phyloP scores from a whole-genome alignment of 2,329 filamentous ascomycete species.

The Tothia fuscella region DNA sequence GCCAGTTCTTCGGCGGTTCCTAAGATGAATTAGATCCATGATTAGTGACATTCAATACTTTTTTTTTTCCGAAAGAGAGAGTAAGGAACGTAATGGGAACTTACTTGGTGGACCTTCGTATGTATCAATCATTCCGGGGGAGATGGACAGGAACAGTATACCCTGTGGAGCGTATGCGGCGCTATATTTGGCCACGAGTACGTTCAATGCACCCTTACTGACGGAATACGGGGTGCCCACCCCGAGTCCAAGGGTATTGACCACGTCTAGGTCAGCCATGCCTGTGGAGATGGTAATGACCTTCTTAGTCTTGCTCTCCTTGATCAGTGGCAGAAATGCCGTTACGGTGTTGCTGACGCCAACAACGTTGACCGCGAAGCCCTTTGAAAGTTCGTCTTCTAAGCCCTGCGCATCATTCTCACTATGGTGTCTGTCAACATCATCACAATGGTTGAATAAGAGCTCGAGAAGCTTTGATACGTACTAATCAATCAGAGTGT shows the following conservation, averaged over 20 bases:
- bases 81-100: background rate
- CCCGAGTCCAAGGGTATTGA: constrained; percentile 14
- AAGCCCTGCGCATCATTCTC: constrained; percentile 14
- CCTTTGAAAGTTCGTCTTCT: constrained; percentile 13
- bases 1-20: background rate
- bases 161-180: constrained; percentile 16
- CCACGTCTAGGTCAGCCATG: constrained; percentile 20
- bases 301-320: constrained; percentile 22
- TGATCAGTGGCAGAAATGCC: constrained; percentile 20
- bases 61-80: background rate
- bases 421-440: background rate
- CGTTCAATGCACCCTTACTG: constrained; percentile 19
- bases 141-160: constrained; percentile 19
- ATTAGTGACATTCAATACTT: background rate
- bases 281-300: constrained; percentile 17
- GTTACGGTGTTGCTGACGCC: constrained; percentile 17
- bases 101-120: constrained; percentile 12
- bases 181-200: constrained; percentile 19
- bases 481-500: constrained; percentile 15
- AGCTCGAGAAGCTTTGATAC: background rate
- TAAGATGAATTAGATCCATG: too few species aligned
- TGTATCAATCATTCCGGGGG: constrained; percentile 19
- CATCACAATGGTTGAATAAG: background rate
- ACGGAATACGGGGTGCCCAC: constrained; percentile 16
- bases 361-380: constrained; percentile 18